Conservation (phyloP, 2,329 filamentous ascomycete genomes). For the Teratosphaeria pseudoeucalypti region DNA sequence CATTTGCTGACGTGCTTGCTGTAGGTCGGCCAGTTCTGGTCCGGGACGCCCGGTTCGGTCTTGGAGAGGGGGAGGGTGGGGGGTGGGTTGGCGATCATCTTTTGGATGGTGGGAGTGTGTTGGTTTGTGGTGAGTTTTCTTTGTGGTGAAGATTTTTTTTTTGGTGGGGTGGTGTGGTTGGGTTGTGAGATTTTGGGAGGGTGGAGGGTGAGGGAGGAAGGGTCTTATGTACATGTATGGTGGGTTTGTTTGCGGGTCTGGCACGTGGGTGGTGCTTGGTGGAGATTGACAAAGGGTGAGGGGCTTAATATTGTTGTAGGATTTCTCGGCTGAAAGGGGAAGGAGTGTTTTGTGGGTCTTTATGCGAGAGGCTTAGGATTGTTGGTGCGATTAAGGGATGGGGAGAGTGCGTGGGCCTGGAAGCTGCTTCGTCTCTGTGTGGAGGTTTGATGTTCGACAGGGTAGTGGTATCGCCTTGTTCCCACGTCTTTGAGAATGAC, state of each 20-base stretch:
- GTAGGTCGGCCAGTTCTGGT: neutral
- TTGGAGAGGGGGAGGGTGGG: neutral
- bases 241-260: neutral
- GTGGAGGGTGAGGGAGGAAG: neutral
- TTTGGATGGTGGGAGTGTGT: neutral
- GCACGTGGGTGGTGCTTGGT: neutral
- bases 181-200: neutral
- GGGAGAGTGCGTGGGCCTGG: no score
- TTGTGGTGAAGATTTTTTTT: neutral
- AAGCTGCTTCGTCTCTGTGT: no score
- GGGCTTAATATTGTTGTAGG: neutral
- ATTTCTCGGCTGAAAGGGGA: neutral
- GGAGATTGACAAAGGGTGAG: neutral
- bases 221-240: neutral
- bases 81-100: neutral
- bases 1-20: neutral
- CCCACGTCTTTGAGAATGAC: no score
- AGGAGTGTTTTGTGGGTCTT: neutral
- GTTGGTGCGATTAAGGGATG: neutral
- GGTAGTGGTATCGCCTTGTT: no score
- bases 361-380: neutral
- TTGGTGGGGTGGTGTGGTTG: no score
- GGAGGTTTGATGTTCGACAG: no score
- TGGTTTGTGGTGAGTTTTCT: neutral
- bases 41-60: neutral